These are phyloP conservation scores for Colletotrichum lindemuthianum DNA, from an alignment of 2,329 filamentous ascomycete species.

Conservation along the genomic window DNA sequence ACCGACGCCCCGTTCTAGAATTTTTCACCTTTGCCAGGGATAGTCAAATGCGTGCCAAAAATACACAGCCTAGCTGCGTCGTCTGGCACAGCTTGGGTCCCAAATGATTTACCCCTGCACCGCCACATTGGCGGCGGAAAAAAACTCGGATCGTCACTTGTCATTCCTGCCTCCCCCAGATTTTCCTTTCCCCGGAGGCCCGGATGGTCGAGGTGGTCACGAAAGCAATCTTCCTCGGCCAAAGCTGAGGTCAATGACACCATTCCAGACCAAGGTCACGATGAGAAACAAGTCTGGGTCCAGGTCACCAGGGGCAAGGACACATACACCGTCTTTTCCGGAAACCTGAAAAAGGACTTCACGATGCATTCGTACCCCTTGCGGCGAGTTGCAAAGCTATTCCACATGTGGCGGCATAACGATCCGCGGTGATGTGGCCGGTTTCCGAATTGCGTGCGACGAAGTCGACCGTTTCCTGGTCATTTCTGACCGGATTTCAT, in stretches of 20 bases:
- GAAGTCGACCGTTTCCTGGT: not conserved
- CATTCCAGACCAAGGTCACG: slow-evolving; percentile 30
- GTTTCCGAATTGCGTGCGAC: not conserved
- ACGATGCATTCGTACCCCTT: slow-evolving; percentile 12
- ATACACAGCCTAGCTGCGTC: too few relatives aligned
- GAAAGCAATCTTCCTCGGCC: slow-evolving; percentile 13
- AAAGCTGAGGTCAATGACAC: slow-evolving; percentile 25
- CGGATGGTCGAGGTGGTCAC: slow-evolving; percentile 20
- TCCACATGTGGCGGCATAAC: slow-evolving; percentile 27
- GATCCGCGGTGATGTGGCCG: slow-evolving; percentile 2
- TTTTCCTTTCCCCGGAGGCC: slow-evolving; percentile 1
- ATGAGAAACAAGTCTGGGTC: slow-evolving; percentile 10
- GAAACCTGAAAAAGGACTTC: not conserved
- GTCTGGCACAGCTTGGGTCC: not conserved
- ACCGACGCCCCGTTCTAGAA: slow-evolving; percentile 19
- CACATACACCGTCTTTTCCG: slow-evolving; percentile 6
- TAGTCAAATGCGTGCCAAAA: not conserved
- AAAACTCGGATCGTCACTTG: slow-evolving; percentile 33
- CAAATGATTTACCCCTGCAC: slow-evolving; percentile 20
- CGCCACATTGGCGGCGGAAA: slow-evolving; percentile 20
- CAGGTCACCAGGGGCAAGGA: not conserved
- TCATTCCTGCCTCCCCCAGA: slow-evolving; percentile 2
- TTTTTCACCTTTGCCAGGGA: not conserved
- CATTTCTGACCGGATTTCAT: not conserved
- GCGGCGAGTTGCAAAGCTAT: slow-evolving; percentile 10